Evolutionary conservation across 768 basidiomycete species (phyloP).

Genomic region (Hirschioporus abietinus): DNA sequence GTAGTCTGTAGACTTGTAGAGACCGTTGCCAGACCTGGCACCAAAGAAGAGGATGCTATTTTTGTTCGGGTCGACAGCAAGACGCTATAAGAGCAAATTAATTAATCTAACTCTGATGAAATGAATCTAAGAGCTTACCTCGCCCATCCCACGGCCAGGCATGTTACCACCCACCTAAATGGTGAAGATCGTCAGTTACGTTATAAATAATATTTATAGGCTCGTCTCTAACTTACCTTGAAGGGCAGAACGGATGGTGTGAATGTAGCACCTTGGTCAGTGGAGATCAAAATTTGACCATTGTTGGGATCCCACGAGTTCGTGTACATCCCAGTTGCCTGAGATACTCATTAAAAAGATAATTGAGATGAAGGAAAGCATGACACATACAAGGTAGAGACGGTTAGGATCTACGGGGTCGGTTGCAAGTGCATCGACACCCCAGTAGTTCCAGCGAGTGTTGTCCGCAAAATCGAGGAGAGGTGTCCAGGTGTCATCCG

Average conservation of each 20-base stretch:
- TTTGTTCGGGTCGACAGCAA: constrained; percentile 57
- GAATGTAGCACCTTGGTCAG: constrained; percentile 52
- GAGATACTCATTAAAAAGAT: constrained; percentile 1
- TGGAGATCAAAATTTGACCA: constrained; percentile 56
- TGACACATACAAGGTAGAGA: constrained; percentile 42
- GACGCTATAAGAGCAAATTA: constrained; percentile 34
- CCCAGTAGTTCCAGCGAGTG: constrained; percentile 56
- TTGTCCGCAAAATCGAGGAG: constrained; percentile 48
- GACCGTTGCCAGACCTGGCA: constrained; percentile 56
- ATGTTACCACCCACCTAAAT: constrained; percentile 52
- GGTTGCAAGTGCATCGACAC: constrained; percentile 55
- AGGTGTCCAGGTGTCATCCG: constrained; percentile 58
- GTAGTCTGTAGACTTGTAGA: constrained; percentile 61
- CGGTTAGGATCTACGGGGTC: constrained; percentile 53
- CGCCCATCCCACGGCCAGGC: constrained; percentile 58
- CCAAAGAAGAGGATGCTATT: constrained; percentile 61
- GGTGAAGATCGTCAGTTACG: neutral
- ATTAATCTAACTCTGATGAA: neutral
- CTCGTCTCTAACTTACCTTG: constrained; percentile 27
- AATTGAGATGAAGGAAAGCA: neutral
- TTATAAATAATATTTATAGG: neutral
- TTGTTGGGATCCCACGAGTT: constrained; percentile 61
- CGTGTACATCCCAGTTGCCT: constrained; percentile 59
- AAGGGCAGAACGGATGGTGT: constrained; percentile 48
- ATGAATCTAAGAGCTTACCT: constrained; percentile 3